Evolutionary conservation across 2,329 filamentous ascomycete species (phyloP).

Genomic region (Colletotrichum melonis): DNA sequence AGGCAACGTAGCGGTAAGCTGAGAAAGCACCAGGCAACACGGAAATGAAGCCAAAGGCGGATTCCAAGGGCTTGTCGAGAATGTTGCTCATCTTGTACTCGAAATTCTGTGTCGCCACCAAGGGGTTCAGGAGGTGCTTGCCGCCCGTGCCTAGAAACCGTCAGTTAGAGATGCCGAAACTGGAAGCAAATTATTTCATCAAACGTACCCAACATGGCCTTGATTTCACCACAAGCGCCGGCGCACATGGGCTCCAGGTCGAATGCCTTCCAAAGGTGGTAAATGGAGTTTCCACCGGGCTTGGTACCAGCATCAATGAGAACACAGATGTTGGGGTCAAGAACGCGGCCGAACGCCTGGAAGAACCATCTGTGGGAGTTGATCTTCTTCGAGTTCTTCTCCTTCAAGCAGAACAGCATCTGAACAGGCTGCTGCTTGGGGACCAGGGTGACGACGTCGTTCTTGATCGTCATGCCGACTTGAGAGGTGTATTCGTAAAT

Average conservation of each 20-base stretch:
- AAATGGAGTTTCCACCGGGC: constrained; percentile 93
- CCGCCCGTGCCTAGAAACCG: constrained; percentile 64
- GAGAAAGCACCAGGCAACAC: constrained; percentile 97
- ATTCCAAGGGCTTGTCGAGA: constrained; percentile 96
- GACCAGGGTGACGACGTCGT: constrained; percentile 85
- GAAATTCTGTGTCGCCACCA: constrained; percentile 97
- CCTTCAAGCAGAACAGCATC: constrained; percentile 97
- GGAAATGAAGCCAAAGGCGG: constrained; percentile 96
- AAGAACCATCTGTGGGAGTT: constrained; percentile 99
- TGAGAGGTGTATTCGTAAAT: constrained; percentile 97
- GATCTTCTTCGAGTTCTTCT: constrained; percentile 99
- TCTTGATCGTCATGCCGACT: constrained; percentile 89
- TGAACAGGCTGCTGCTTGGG: constrained; percentile 91
- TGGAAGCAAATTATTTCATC: no score
- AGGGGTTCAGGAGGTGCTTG: constrained; percentile 89
- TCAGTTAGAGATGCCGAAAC: no score
- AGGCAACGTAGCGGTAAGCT: constrained; percentile 93
- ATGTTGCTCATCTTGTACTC: constrained; percentile 99
- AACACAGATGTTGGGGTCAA: constrained; percentile 97
- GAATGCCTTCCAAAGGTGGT: constrained; percentile 98
- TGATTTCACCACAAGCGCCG: constrained; percentile 98
- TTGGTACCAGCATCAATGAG: constrained; percentile 96
- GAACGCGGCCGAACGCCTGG: constrained; percentile 90
- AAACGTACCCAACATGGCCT: constrained; percentile 83
- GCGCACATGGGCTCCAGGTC: constrained; percentile 98